A percentile compares a stretch with the other conserved stretches of the same genome.
These are phyloP conservation scores for Citrus maxima DNA, from an alignment of 345 rosid species.

Conservation along the genomic window DNA sequence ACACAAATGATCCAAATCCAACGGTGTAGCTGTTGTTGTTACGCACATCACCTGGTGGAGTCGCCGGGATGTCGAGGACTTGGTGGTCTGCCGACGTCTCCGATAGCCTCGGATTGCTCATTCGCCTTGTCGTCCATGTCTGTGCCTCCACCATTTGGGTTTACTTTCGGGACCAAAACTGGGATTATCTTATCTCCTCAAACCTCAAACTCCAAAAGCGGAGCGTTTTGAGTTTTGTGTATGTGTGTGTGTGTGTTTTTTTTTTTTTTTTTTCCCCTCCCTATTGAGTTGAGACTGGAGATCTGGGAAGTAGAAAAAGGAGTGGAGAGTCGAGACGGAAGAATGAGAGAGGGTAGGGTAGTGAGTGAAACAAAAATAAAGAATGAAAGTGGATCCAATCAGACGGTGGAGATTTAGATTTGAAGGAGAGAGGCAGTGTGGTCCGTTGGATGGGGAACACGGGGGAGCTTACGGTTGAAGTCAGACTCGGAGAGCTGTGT, in stretches of 20 bases:
- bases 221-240: not conserved
- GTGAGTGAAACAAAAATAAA: not conserved
- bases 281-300: constrained; percentile 11
- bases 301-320: constrained; percentile 37
- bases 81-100: constrained; percentile 43
- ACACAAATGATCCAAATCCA: constrained; percentile 36
- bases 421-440: constrained; percentile 9
- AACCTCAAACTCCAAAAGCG: constrained; percentile 16
- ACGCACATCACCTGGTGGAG: constrained; percentile 75
- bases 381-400: constrained; percentile 34
- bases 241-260: not conserved
- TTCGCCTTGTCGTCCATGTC: constrained; percentile 96
- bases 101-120: constrained; percentile 86
- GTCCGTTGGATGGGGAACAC: constrained; percentile 39
- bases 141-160: constrained; percentile 91
- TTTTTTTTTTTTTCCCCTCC: no score
- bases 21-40: constrained; percentile 18
- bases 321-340: not conserved
- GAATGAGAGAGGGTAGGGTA: constrained; percentile 3
- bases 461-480: constrained; percentile 9
- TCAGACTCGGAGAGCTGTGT: constrained; percentile 26
- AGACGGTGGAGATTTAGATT: constrained; percentile 60
- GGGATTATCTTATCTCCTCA: constrained; percentile 3
- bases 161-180: constrained; percentile 8
- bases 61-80: constrained; percentile 73